These are phyloP conservation scores for Orbilia blumenaviensis DNA, from an alignment of 2,329 filamentous ascomycete species.

Conservation along the genomic window DNA sequence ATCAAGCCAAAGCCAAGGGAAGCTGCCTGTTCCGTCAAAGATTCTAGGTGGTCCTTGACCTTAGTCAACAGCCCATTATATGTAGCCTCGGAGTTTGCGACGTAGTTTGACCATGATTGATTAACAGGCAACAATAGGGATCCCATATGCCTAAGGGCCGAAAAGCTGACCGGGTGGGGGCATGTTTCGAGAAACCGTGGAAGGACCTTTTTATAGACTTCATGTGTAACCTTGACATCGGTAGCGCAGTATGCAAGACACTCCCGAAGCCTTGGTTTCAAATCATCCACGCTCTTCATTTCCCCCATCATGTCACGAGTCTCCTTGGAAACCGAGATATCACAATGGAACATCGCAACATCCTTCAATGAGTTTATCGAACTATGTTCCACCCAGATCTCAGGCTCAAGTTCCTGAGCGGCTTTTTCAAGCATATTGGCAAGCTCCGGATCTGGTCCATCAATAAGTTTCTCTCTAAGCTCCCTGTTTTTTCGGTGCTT, in stretches of 20 bases:
- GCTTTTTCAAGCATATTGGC: conserved; percentile 74
- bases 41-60: conserved; percentile 78
- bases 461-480: conserved; percentile 78
- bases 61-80: conserved; percentile 79
- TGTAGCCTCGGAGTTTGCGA: conserved; percentile 82
- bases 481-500: conserved; percentile 92
- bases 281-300: conserved; percentile 71
- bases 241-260: conserved; percentile 93
- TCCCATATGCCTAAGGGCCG: conserved; percentile 88
- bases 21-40: conserved; percentile 79
- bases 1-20: conserved; percentile 12
- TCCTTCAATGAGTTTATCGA: conserved; percentile 94
- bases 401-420: conserved; percentile 82
- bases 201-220: conserved; percentile 92
- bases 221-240: conserved; percentile 91
- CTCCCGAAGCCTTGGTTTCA: conserved; percentile 72
- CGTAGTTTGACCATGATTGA: conserved; percentile 84
- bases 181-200: conserved; percentile 88
- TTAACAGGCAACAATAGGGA: conserved; percentile 92
- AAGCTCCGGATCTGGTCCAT: conserved; percentile 71
- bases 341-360: conserved; percentile 94
- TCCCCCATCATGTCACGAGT: conserved; percentile 86
- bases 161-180: conserved; percentile 96
- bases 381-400: conserved; percentile 93
- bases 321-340: conserved; percentile 89